Percentiles rank a stretch among this genome's conserved stretches.
phyloP scores from a whole-genome alignment of 2,329 filamentous ascomycete genomes.

The Sphaerostilbella broomeana region DNA sequence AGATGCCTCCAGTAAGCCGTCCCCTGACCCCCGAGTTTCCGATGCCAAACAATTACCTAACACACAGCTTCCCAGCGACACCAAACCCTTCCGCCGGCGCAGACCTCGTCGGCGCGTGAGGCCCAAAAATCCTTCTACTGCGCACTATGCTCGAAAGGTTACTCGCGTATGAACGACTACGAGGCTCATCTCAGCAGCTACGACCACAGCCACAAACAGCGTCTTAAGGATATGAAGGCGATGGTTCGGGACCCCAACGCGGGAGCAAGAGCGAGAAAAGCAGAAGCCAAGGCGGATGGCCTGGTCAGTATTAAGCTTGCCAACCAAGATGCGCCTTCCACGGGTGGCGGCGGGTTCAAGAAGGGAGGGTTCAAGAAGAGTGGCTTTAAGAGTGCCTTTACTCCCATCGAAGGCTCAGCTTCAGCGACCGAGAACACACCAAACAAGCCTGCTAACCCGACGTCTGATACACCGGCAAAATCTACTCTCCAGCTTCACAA shows the following conservation, averaged over 20 bases:
- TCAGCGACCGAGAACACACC: not conserved
- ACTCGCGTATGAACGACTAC: constrained; percentile 91
- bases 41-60: constrained; percentile 39
- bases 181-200: constrained; percentile 91
- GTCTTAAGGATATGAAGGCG: constrained; percentile 80
- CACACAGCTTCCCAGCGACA: constrained; percentile 36
- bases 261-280: constrained; percentile 57
- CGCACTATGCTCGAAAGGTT: constrained; percentile 86
- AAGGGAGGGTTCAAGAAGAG: constrained; percentile 74
- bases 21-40: too few relatives aligned
- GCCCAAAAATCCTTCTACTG: constrained; percentile 78
- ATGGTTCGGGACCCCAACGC: constrained; percentile 67
- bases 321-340: constrained; percentile 23
- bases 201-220: constrained; percentile 91
- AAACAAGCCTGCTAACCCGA: constrained; percentile 11
- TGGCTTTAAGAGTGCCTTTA: constrained; percentile 74
- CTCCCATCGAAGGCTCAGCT: constrained; percentile 37
- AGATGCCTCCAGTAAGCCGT: too few relatives aligned
- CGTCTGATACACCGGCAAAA: constrained; percentile 29
- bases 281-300: constrained; percentile 63
- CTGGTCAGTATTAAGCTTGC: constrained; percentile 61
- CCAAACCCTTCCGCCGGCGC: constrained; percentile 52
- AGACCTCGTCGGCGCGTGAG: constrained; percentile 61
- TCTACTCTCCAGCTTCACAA: constrained; percentile 16
- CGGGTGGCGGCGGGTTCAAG: constrained; percentile 48